A percentile compares a stretch with the other conserved stretches of the same genome.
Evolutionary conservation across 441 rosid species (phyloP).

Genomic region (Adansonia gregorii): DNA sequence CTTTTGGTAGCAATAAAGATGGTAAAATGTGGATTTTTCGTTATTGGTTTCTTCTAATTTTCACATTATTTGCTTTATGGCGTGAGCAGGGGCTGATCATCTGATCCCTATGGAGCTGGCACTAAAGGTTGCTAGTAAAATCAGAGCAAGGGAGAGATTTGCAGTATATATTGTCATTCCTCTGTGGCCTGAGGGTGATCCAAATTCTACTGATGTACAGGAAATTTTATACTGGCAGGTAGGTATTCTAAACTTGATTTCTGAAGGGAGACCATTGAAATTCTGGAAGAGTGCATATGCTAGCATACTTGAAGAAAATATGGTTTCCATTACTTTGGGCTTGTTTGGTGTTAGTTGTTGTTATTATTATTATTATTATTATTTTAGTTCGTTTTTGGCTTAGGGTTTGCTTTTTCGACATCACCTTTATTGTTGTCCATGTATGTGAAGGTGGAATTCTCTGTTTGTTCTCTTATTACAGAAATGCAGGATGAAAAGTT

Average conservation of each 20-base stretch:
- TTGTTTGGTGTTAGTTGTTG: background rate
- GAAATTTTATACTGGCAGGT: constrained; percentile 97
- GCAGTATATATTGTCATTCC: constrained; percentile 80
- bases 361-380: too few relatives aligned
- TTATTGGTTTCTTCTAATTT: background rate
- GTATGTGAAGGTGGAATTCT: background rate
- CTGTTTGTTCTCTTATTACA: background rate
- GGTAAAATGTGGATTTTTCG: background rate
- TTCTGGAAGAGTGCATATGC: background rate
- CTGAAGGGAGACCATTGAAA: background rate
- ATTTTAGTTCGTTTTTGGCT: background rate
- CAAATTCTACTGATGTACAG: constrained; percentile 74
- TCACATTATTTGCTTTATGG: constrained; percentile 26
- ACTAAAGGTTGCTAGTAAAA: constrained; percentile 80
- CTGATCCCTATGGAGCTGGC: constrained; percentile 92
- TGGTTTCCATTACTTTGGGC: background rate
- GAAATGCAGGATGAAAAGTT: too few relatives aligned
- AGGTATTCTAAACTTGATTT: background rate
- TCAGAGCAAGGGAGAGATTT: constrained; percentile 80
- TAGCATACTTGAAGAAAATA: background rate
- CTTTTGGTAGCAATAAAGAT: background rate
- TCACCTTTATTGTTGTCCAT: background rate
- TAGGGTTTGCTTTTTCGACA: background rate
- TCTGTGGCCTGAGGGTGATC: constrained; percentile 98
- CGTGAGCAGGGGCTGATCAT: constrained; percentile 78